These are phyloP conservation scores for Cryptococcus neoformans DNA, from an alignment of 1,284 basidiomycete genomes.

Conservation along the genomic window DNA sequence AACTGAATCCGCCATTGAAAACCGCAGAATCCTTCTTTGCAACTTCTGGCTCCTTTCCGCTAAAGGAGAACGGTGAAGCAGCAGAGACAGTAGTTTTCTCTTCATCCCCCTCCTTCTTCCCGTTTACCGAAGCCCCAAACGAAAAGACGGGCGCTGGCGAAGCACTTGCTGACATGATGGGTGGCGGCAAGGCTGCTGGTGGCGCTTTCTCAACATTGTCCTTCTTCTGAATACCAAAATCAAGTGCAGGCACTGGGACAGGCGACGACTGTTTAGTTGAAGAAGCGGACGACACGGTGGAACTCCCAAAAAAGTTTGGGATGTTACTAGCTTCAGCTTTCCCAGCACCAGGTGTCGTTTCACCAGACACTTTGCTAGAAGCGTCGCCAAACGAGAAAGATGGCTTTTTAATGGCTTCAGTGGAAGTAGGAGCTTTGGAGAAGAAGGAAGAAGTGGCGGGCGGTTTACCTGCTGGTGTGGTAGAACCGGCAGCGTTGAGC, in stretches of 20 bases:
- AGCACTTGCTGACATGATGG: not conserved
- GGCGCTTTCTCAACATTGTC: conserved; percentile 2
- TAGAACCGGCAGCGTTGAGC: conserved; percentile 14
- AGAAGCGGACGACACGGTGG: conserved; percentile 5
- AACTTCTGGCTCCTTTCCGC: not conserved
- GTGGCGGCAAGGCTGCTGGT: conserved; percentile 7
- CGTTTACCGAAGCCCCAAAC: conserved; percentile 8
- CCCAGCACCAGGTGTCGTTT: conserved; percentile 2
- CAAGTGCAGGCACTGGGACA: conserved; percentile 20
- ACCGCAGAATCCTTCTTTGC: not conserved
- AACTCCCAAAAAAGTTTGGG: conserved; percentile 37
- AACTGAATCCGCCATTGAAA: conserved; percentile 4
- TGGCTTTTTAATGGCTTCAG: conserved; percentile 18
- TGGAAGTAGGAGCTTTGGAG: conserved; percentile 10
- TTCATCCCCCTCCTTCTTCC: conserved; percentile 6
- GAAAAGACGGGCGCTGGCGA: conserved; percentile 2
- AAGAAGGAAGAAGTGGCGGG: conserved; percentile 28
- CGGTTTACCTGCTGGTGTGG: conserved; percentile 18
- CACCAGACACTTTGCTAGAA: conserved; percentile 5
- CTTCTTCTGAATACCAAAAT: conserved; percentile 28
- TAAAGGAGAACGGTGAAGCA: not conserved
- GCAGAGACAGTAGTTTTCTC: not conserved
- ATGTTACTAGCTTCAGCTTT: conserved; percentile 10
- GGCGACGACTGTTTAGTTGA: conserved; percentile 22
- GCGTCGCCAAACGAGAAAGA: conserved; percentile 30